Percentiles rank a stretch among this genome's conserved stretches.
Conservation (phyloP, 768 basidiomycete species). For the Nevesoporus exiguus region DNA sequence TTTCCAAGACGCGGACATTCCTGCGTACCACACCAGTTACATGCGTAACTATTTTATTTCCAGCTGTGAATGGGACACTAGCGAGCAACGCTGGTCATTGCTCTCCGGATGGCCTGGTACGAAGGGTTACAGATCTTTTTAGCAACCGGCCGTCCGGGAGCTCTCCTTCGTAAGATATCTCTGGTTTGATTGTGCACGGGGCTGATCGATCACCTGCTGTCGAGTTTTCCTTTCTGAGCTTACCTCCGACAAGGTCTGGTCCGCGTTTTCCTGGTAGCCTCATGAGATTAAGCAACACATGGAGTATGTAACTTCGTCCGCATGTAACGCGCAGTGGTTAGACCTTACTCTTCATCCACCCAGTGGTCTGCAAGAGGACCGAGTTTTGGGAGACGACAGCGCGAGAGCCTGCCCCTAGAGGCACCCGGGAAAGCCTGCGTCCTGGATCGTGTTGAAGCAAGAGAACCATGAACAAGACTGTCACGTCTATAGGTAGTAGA, state of each 20-base stretch:
- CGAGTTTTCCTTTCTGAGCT: neutral
- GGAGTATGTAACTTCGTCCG: neutral
- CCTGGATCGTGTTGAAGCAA: conserved; percentile 8
- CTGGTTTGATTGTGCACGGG: neutral
- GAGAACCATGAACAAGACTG: conserved; percentile 6
- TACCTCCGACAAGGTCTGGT: neutral
- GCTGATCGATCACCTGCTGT: neutral
- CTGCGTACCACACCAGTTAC: neutral
- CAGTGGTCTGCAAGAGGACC: conserved; percentile 66
- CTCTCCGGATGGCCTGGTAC: conserved; percentile 16
- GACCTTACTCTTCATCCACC: conserved; percentile 56
- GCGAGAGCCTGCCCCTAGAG: conserved; percentile 44
- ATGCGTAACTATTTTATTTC: conserved; percentile 10
- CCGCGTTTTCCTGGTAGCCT: too few relatives aligned
- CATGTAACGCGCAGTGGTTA: neutral
- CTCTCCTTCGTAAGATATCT: conserved; percentile 15
- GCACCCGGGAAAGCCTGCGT: conserved; percentile 49
- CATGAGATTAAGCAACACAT: neutral
- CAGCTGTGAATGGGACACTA: conserved; percentile 3
- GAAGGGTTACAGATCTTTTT: conserved; percentile 9
- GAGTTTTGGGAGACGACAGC: conserved; percentile 59
- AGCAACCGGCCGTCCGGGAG: neutral
- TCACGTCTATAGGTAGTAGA: neutral
- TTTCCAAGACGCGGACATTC: neutral
- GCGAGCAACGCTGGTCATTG: conserved; percentile 15